phyloP scores from a whole-genome alignment of 2,329 filamentous ascomycete species.

The Emergomyces pasteurianus region DNA sequence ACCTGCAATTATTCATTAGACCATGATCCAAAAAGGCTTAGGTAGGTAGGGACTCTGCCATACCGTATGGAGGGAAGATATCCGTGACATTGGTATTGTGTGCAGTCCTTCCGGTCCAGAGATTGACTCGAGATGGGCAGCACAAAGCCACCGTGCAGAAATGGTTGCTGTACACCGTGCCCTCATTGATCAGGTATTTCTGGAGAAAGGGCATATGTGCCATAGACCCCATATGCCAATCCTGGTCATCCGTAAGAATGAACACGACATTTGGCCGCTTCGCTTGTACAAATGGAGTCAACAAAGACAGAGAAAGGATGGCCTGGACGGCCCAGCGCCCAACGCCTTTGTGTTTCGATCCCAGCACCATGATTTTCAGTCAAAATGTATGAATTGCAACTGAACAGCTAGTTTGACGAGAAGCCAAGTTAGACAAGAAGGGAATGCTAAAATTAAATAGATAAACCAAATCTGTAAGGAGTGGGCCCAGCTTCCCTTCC shows the following conservation, averaged over 20 bases:
- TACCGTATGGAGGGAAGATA: slow-evolving; percentile 21
- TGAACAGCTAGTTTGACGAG: no score
- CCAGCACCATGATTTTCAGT: no score
- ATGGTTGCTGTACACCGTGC: slow-evolving; percentile 48
- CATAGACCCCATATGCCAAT: slow-evolving; percentile 45
- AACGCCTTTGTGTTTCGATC: no score
- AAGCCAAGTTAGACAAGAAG: no score
- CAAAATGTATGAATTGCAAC: no score
- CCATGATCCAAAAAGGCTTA: no score
- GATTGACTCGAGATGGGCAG: slow-evolving; percentile 51
- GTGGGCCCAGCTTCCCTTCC: no score
- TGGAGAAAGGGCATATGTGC: slow-evolving; percentile 47
- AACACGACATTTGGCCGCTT: slow-evolving; percentile 48
- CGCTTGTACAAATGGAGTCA: not conserved
- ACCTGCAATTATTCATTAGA: no score
- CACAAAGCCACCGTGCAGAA: slow-evolving; percentile 54
- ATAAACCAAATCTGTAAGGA: no score
- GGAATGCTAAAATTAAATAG: no score
- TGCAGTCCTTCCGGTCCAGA: slow-evolving; percentile 52
- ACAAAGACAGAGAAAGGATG: not conserved
- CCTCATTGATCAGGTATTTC: slow-evolving; percentile 43
- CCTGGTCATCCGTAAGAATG: slow-evolving; percentile 58
- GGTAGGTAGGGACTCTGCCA: no score
- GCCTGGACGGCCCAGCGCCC: no score
- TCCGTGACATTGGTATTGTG: slow-evolving; percentile 59